Base-by-base conservation (phyloP, 2,329 filamentous ascomycete species). In the Penicillium brevicompactum region DNA sequence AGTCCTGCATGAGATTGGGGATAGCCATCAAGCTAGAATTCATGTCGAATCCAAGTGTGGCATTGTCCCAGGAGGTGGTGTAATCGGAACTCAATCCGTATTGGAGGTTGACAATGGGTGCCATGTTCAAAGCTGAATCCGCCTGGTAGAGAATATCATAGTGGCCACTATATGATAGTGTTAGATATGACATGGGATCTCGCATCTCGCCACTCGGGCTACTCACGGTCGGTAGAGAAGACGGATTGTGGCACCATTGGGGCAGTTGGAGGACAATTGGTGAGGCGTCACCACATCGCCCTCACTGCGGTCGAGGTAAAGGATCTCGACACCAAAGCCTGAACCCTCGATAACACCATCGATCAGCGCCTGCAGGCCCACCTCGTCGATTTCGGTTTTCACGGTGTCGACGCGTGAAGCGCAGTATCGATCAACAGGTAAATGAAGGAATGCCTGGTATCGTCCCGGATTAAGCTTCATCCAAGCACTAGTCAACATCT, bases 141-240 rank as follows among this genome's bases (percentile, higher is more conserved):
- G 81, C 78, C 70, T 85, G 87, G 79, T 99, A 99, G 32, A 97
- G 82, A 58, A 99, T 87, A 73, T 97, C 94, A 74, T 97, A 99
- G 75, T 97, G 94, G 57, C 91, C 91, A 41, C 84, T 87, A 61
- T 18, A 48, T 42, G 46, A 16, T 31, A 57, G 69, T 30, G 57
- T 70, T 63, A 74, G 68, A 49, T 52, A 38, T 2, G 11, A 38
- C 7, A 11, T 2, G 4, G 7, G 9, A 4, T 18, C 18, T 18
- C 18, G 18, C 18, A 30, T 37, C 40, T 18, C 18, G 21, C 10
- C 5, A 16, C 9, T 7, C 14, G 18, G 18, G 10, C n/a, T 27
- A 73, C 84, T 77, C 70, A 87, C 84, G 86, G 86, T 67, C 86
- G 78, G 67, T 88, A 88, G 22, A 88, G 78, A n/a, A 88, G 74